Conservation (phyloP, 345 rosid genomes). For the Camelina laxa region DNA sequence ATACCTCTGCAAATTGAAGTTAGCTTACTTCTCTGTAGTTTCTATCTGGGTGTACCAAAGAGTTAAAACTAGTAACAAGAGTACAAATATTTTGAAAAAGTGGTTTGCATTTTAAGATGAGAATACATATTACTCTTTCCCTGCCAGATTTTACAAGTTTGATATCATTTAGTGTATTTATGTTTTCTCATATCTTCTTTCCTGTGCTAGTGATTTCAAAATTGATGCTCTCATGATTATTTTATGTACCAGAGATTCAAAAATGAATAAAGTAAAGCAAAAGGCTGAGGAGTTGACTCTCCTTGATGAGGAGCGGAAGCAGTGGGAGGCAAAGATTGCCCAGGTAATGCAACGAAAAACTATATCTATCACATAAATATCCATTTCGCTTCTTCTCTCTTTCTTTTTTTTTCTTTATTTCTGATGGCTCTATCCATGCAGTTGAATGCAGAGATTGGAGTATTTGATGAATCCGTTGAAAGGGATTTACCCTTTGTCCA, state of each 20-base stretch:
- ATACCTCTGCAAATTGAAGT: no score
- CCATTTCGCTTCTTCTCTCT: no score
- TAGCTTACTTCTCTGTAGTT: no score
- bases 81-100: no score
- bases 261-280: conserved; percentile 65
- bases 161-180: no score
- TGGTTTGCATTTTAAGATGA: no score
- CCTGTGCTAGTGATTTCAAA: conserved; percentile 50
- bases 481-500: conserved; percentile 74
- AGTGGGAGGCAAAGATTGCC: conserved; percentile 65
- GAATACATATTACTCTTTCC: not conserved
- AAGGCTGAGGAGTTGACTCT: conserved; percentile 60
- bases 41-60: no score
- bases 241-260: conserved; percentile 55
- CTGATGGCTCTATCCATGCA: conserved; percentile 45
- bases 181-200: no score
- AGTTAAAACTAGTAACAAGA: not conserved
- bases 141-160: not conserved
- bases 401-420: not conserved
- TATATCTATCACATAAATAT: conserved; percentile 7
- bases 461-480: conserved; percentile 65
- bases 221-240: conserved; percentile 35
- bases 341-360: conserved; percentile 55
- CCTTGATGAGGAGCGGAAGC: conserved; percentile 71
- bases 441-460: conserved; percentile 78